Evolutionary conservation across 106 monocot species (phyloP).

Genomic region (Narthecium ossifragum): DNA sequence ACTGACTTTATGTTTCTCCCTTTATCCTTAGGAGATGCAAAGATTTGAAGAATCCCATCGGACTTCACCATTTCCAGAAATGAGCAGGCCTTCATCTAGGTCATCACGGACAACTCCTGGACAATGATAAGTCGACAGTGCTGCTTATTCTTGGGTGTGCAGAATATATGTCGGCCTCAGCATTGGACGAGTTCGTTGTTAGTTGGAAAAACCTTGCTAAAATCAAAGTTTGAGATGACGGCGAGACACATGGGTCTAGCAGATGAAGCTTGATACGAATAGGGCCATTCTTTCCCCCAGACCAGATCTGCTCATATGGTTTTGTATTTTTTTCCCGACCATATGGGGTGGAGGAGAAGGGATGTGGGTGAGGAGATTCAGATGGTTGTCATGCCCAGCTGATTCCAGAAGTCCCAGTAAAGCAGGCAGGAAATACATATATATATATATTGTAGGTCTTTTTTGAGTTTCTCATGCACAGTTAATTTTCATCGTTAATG

Average conservation of each 20-base stretch:
- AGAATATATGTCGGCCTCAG: not conserved
- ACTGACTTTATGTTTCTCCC: not conserved
- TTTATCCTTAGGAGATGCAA: slow-evolving; percentile 30
- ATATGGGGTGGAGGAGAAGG: slow-evolving; percentile 13
- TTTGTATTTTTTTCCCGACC: slow-evolving; percentile 25
- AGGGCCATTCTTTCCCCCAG: not conserved
- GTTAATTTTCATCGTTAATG: not conserved
- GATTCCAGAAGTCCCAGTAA: slow-evolving; percentile 14
- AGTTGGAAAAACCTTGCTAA: not conserved
- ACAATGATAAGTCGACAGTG: slow-evolving; percentile 4
- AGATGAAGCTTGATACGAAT: not conserved
- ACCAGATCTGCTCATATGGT: slow-evolving; percentile 24
- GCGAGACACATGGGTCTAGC: too few relatives aligned
- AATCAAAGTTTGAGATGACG: not conserved
- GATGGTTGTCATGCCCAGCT: slow-evolving; percentile 15
- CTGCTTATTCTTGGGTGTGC: not conserved
- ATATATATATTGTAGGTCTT: not conserved
- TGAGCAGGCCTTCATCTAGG: slow-evolving; percentile 25
- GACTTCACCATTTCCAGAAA: slow-evolving; percentile 18
- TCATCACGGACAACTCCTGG: slow-evolving; percentile 17
- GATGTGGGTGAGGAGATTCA: slow-evolving; percentile 14
- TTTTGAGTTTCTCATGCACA: not conserved
- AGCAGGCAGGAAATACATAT: slow-evolving; percentile 11
- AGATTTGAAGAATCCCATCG: slow-evolving; percentile 29
- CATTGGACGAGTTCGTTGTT: not conserved